These are phyloP conservation scores for Herpetomonas samuelpessoai DNA, from an alignment of 208 protist species.

Conservation along the genomic window DNA sequence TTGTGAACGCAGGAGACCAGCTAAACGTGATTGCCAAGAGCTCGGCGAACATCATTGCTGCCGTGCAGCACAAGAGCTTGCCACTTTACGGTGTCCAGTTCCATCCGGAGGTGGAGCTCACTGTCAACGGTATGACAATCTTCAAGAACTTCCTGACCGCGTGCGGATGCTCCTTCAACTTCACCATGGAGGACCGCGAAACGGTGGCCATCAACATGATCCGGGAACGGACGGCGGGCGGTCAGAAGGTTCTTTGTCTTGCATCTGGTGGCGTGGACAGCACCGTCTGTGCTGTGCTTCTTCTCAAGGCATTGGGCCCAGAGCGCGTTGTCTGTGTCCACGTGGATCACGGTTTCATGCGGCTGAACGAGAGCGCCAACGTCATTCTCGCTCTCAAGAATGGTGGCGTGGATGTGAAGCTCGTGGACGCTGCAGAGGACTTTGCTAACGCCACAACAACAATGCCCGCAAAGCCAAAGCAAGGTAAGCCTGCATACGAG, in stretches of 20 bases:
- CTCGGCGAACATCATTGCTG: slow-evolving; percentile 74
- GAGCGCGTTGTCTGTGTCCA: slow-evolving; percentile 96
- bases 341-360: slow-evolving; percentile 98
- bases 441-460: slow-evolving; percentile 81
- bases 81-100: slow-evolving; percentile 96
- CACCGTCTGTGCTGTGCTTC: slow-evolving; percentile 96
- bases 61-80: slow-evolving; percentile 60
- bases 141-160: slow-evolving; percentile 94
- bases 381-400: slow-evolving; percentile 77
- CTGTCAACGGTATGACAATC: slow-evolving; percentile 91
- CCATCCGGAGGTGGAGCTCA: slow-evolving; percentile 97
- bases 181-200: slow-evolving; percentile 90
- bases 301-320: slow-evolving; percentile 93
- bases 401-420: slow-evolving; percentile 71
- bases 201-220: slow-evolving; percentile 89
- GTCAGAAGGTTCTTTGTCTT: slow-evolving; percentile 94
- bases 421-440: slow-evolving; percentile 65
- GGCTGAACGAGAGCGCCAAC: slow-evolving; percentile 87
- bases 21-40: slow-evolving; percentile 65
- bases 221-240: slow-evolving; percentile 67
- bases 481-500: slow-evolving; percentile 48
- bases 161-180: slow-evolving; percentile 72
- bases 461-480: slow-evolving; percentile 45
- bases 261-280: slow-evolving; percentile 98
- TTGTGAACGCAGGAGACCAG: slow-evolving; percentile 32